Evolutionary conservation across 2,329 filamentous ascomycete species (phyloP).

Genomic region (Ceratocystis eucalypticola): DNA sequence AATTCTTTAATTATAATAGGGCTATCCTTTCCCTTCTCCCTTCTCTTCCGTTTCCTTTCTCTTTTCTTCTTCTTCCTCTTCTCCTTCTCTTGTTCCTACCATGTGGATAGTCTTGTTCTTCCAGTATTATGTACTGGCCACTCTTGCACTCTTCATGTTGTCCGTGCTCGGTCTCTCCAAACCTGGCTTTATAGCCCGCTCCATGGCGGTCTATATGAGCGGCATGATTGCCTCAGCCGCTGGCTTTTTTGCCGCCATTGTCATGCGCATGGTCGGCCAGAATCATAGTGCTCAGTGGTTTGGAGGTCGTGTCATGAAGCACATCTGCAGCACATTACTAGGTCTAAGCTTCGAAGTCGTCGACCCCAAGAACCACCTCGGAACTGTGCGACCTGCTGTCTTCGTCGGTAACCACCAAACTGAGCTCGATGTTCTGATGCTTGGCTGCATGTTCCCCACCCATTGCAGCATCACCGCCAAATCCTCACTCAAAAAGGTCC

Average conservation of each 20-base stretch:
- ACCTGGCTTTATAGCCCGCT: slow-evolving; percentile 55
- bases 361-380: slow-evolving; percentile 50
- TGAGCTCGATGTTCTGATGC: slow-evolving; percentile 85
- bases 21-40: background rate
- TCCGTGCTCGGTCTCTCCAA: slow-evolving; percentile 41
- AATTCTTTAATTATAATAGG: background rate
- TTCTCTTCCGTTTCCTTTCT: slow-evolving; percentile 6
- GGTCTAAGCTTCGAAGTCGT: slow-evolving; percentile 67
- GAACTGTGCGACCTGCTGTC: slow-evolving; percentile 62
- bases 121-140: slow-evolving; percentile 38
- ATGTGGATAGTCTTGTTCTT: slow-evolving; percentile 31
- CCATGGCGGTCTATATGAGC: slow-evolving; percentile 50
- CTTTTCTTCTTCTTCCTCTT: slow-evolving; percentile 25
- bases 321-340: slow-evolving; percentile 57
- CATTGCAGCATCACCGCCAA: slow-evolving; percentile 93
- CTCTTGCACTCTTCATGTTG: slow-evolving; percentile 46
- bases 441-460: slow-evolving; percentile 76
- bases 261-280: slow-evolving; percentile 57
- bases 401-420: slow-evolving; percentile 94
- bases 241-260: slow-evolving; percentile 60
- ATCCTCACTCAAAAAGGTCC: slow-evolving; percentile 61
- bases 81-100: slow-evolving; percentile 28
- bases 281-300: slow-evolving; percentile 77
- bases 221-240: slow-evolving; percentile 51
- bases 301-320: slow-evolving; percentile 65